Conservation (phyloP, 2,329 filamentous ascomycete genomes). For the Teratosphaeria viscida region DNA sequence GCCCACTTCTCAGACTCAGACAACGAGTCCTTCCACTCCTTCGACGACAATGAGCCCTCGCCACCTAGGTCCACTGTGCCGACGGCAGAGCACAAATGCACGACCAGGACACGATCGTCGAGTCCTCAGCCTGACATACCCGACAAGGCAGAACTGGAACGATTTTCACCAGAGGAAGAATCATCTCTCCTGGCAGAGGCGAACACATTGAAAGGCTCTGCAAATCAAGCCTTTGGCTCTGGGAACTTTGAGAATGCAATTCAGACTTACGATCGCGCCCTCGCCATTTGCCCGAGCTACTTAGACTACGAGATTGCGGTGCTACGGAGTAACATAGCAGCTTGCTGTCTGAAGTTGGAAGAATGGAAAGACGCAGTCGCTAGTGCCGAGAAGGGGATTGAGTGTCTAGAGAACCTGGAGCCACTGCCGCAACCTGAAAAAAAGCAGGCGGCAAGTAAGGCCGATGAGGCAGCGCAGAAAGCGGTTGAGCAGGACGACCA, state of each 20-base stretch:
- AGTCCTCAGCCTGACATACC: background rate
- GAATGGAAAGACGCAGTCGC: constrained; percentile 78
- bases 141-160: constrained; percentile 9
- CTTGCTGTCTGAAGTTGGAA: constrained; percentile 73
- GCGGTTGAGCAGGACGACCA: constrained; percentile 10
- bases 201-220: constrained; percentile 59
- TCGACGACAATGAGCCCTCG: constrained; percentile 15
- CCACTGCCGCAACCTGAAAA: constrained; percentile 26
- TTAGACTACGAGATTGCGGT: constrained; percentile 83
- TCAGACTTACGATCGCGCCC: constrained; percentile 69
- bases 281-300: constrained; percentile 69
- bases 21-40: constrained; percentile 22
- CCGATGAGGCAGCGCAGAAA: constrained; percentile 2
- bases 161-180: constrained; percentile 36
- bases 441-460: constrained; percentile 11
- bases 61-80: constrained; percentile 6
- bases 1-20: constrained; percentile 19
- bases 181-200: constrained; percentile 58
- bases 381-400: constrained; percentile 60
- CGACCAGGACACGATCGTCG: constrained; percentile 1
- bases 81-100: background rate
- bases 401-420: constrained; percentile 56
- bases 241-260: constrained; percentile 68
- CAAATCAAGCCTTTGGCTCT: constrained; percentile 68
- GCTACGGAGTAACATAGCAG: constrained; percentile 77